A percentile compares a stretch with the other conserved stretches of the same genome.
These are phyloP conservation scores for Eleusine coracana DNA, from an alignment of 176 grass and related monocot species.

Conservation along the genomic window DNA sequence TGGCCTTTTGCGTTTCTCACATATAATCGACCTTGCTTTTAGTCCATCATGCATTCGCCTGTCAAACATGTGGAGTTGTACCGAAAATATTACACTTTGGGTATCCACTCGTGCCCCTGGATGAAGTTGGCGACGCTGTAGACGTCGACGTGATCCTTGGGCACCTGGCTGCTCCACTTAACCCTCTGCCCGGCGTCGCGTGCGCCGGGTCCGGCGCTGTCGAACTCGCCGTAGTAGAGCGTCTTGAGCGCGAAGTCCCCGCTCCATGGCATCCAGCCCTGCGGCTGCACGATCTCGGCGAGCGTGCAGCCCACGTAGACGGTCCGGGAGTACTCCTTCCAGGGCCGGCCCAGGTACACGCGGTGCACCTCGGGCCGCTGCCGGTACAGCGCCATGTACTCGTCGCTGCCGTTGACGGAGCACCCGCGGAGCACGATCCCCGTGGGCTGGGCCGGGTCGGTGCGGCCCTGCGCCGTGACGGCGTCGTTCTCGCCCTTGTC, in stretches of 20 bases:
- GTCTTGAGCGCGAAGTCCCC: slow-evolving; percentile 90
- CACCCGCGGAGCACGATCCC: slow-evolving; percentile 82
- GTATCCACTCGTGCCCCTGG: slow-evolving; percentile 84
- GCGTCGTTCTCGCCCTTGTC: slow-evolving; percentile 78
- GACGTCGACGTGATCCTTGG: slow-evolving; percentile 60
- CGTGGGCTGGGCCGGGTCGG: slow-evolving; percentile 84
- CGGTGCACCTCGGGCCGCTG: slow-evolving; percentile 56
- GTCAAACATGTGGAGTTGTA: no score
- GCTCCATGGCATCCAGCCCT: slow-evolving; percentile 75
- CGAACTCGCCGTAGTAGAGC: slow-evolving; percentile 83
- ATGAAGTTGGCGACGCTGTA: slow-evolving; percentile 87
- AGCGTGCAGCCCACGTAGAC: slow-evolving; percentile 69
- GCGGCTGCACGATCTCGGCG: slow-evolving; percentile 70
- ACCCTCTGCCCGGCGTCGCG: slow-evolving; percentile 41
- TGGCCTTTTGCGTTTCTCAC: background rate
- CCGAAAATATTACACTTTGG: slow-evolving; percentile 24
- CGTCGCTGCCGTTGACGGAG: slow-evolving; percentile 83
- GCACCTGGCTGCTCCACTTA: slow-evolving; percentile 78
- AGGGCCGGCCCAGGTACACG: slow-evolving; percentile 73
- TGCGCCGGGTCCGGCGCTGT: slow-evolving; percentile 62
- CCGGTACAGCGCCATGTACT: slow-evolving; percentile 68
- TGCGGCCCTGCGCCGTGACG: slow-evolving; percentile 88
- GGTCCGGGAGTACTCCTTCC: slow-evolving; percentile 97
- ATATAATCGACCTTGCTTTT: background rate
- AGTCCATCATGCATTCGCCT: background rate